Evolutionary conservation across 768 basidiomycete species (phyloP), one percentile per base, ranked within the genome.

Genomic region (Boletus rubescentipes): DNA sequence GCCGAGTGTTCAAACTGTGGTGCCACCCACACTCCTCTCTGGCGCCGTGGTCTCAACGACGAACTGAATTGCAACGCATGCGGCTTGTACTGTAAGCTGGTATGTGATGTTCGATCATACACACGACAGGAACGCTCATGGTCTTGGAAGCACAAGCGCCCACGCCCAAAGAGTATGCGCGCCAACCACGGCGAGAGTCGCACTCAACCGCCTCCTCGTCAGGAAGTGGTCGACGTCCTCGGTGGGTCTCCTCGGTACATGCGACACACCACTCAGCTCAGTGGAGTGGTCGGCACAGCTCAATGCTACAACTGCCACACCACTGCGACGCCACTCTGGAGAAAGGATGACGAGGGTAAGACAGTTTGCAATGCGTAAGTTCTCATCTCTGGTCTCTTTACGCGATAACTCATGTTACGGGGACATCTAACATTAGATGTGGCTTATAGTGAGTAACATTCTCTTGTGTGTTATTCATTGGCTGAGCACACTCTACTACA

Each of bases 291-390:
- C 50, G 68, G 71, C 43, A 58, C 77, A 79, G 91, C 90, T 3
- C 89, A 91, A 76, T 93, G 91, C 74, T 91, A 86, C 72, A 93
- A 92, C 65, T 93, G 91, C 74, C 87, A 91, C 64, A 93, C 91
- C 21, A 92, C 89, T 3, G 89, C 90, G 14, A 92, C 91, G 6
- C 91, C 91, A 12, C 80, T 93, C 37, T 93, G 91, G 91, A 81
- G 91, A 58, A 93, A 93, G 72, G 91, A 93, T 61, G 90, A 92
- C 61, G 91, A 92, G 71, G 91, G 91, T 50, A 90, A 90, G 76
- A 93, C 91, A 0, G 89, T 93, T 37, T 93, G 91, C 75, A 93
- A 93, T 63, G 91, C 91, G 87, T 92, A 68, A 70, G 87, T 82
- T n/a, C 40, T 46, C n/a, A 6, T n/a, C 15, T 46, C 9, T 12